phyloP scores from a whole-genome alignment of 2,329 filamentous ascomycete genomes.

The Aspergillus melleus region DNA sequence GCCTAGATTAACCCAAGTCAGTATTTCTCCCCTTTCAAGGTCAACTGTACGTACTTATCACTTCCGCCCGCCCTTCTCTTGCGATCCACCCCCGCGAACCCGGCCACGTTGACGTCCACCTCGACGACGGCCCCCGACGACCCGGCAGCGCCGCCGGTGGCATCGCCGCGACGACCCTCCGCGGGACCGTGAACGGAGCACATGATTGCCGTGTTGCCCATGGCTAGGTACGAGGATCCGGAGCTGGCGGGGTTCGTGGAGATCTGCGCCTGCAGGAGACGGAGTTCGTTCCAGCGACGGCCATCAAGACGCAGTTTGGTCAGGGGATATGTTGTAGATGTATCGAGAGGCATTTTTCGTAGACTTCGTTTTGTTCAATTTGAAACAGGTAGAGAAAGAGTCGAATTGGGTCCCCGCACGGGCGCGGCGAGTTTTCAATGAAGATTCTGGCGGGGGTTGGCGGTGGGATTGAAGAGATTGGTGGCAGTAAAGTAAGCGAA shows the following conservation, averaged over 20 bases:
- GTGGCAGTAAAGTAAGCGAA: background rate
- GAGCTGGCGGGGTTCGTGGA: slow-evolving; percentile 90
- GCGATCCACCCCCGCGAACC: slow-evolving; percentile 84
- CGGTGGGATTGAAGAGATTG: too few relatives aligned
- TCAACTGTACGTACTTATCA: slow-evolving; percentile 65
- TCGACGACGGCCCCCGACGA: slow-evolving; percentile 65
- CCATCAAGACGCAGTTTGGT: slow-evolving; percentile 80
- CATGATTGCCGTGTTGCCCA: slow-evolving; percentile 96
- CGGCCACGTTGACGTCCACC: slow-evolving; percentile 81
- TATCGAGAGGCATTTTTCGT: slow-evolving; percentile 82
- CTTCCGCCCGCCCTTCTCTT: slow-evolving; percentile 68
- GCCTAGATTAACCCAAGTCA: slow-evolving; percentile 50
- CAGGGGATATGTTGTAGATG: slow-evolving; percentile 83
- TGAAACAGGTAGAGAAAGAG: background rate
- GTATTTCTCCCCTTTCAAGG: background rate
- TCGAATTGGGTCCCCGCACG: slow-evolving; percentile 7
- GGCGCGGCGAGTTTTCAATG: background rate
- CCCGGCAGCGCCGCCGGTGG: slow-evolving; percentile 45
- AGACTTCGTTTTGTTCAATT: background rate
- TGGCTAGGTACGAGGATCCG: slow-evolving; percentile 89
- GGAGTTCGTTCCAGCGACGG: slow-evolving; percentile 95
- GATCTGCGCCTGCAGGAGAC: slow-evolving; percentile 83
- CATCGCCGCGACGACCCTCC: slow-evolving; percentile 60
- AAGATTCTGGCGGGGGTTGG: background rate
- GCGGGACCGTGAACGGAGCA: slow-evolving; percentile 85